These are phyloP conservation scores for Globisporangium splendens DNA, from an alignment of 352 stramenopile species.

Conservation along the genomic window DNA sequence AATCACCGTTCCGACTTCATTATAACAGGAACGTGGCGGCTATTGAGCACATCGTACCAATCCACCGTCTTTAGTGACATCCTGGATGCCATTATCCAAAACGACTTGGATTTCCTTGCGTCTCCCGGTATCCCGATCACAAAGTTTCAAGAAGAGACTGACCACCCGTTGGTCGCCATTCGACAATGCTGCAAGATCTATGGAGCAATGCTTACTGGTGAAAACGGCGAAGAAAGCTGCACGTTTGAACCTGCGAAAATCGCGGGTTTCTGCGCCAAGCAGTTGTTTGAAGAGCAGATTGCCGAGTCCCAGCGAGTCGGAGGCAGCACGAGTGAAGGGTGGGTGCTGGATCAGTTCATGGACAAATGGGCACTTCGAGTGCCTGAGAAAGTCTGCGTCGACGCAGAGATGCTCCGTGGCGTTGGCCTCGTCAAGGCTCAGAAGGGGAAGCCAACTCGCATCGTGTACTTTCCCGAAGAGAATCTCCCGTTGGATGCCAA, in stretches of 20 bases:
- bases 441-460: constrained; percentile 34
- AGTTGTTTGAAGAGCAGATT: constrained; percentile 65
- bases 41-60: constrained; percentile 60
- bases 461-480: constrained; percentile 69
- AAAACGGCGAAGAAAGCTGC: constrained; percentile 28
- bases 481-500: constrained; percentile 68
- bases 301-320: constrained; percentile 28
- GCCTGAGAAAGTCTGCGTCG: constrained; percentile 56
- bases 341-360: constrained; percentile 63
- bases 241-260: constrained; percentile 58
- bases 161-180: constrained; percentile 51
- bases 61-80: constrained; percentile 63
- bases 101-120: constrained; percentile 57
- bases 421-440: constrained; percentile 50
- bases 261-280: constrained; percentile 64
- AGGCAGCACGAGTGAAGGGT: constrained; percentile 28
- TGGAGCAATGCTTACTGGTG: constrained; percentile 21
- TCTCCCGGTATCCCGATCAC: constrained; percentile 38
- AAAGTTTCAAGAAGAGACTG: constrained; percentile 26
- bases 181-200: constrained; percentile 74
- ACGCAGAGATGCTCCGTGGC: constrained; percentile 59
- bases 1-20: not conserved
- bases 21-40: constrained; percentile 38
- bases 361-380: constrained; percentile 82
- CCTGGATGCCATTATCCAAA: constrained; percentile 66